A percentile compares a stretch with the other conserved stretches of the same genome.
Evolutionary conservation across 768 basidiomycete species (phyloP).

Genomic region (Chalciporus sphaerocephalus): DNA sequence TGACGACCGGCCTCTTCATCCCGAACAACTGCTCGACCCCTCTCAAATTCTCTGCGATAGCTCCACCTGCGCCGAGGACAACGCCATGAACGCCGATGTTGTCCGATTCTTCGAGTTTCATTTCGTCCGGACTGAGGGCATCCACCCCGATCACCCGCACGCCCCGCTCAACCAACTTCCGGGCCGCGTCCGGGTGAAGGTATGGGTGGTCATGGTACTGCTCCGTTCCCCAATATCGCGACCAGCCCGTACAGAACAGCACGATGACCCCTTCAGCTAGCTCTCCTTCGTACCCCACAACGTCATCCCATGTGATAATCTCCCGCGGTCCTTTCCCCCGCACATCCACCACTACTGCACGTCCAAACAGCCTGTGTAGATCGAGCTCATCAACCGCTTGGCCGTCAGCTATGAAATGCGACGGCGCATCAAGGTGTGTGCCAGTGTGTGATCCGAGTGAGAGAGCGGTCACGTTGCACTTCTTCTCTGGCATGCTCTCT

Average conservation of each 20-base stretch:
- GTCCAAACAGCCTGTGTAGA: slow-evolving; percentile 47
- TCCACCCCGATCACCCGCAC: slow-evolving; percentile 58
- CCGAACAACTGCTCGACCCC: slow-evolving; percentile 43
- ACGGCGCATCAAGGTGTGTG: slow-evolving; percentile 74
- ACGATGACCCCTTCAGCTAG: slow-evolving; percentile 43
- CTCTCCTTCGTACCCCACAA: slow-evolving; percentile 34
- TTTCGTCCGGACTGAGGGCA: slow-evolving; percentile 60
- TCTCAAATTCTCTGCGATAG: slow-evolving; percentile 68
- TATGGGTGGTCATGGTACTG: slow-evolving; percentile 58
- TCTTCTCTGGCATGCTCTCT: slow-evolving; percentile 1
- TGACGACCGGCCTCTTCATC: slow-evolving; percentile 40
- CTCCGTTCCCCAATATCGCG: slow-evolving; percentile 43
- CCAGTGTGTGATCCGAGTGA: slow-evolving; percentile 66
- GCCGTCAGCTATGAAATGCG: slow-evolving; percentile 58
- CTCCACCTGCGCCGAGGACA: slow-evolving; percentile 54
- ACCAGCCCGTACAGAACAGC: slow-evolving; percentile 66
- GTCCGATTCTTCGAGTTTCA: slow-evolving; percentile 6
- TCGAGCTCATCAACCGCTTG: slow-evolving; percentile 52
- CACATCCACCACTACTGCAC: slow-evolving; percentile 52
- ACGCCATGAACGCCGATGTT: slow-evolving; percentile 50
- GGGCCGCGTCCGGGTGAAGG: slow-evolving; percentile 48
- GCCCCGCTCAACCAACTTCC: slow-evolving; percentile 44
- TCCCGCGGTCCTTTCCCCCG: slow-evolving; percentile 40
- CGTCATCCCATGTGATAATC: slow-evolving; percentile 52
- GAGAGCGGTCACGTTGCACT: slow-evolving; percentile 31